Evolutionary conservation across 176 grass and related monocot genomes (phyloP), one percentile per base, ranked within the genome.

Genomic region (Oryza rufipogon): DNA sequence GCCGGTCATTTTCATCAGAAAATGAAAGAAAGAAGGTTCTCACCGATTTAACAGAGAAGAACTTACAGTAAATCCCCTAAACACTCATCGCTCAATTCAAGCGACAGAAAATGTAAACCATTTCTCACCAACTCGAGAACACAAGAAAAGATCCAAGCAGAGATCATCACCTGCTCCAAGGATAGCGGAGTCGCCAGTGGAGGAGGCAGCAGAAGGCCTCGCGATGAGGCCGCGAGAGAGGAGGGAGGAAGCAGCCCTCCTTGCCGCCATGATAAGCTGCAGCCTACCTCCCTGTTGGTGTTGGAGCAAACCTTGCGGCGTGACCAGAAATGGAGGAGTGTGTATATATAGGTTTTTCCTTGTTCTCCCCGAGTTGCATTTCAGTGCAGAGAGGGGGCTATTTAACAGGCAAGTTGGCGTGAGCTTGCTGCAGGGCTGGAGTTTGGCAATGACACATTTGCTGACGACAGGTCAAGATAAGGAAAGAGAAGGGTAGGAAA

Each of bases 211-310:
- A 12, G 34, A 9, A 54, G 66, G n/a, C 81, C 38, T 49, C 1
- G 38, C 2, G 73, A 67, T 80, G 68, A 89, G 68, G 73, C 58
- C 42, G 20, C 86, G 80, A 48, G 84, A 87, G 28, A 93, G 87
- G 41, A 93, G 12, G 70, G 87, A 97, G 69, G 81, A 88, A 76
- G 88, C 79, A 68, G 81, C 77, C 77, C 87, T 97, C 67, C 84
- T 83, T 77, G 89, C 89, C 28, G 87, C 89, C 94, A 94, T 94
- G 77, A 12, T 63, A 19, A 52, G n/a, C 52, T 9, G 9, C 38
- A 13, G 19, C 68, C 68, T 42, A 23, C 6, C 34, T 36, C 34
- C 34, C 34, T 36, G 34, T 36, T 34, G 33, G 33, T 34, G 33
- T 34, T 9, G 52, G 13, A 70, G n/a, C 30, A 41, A 68, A 58